Evolutionary conservation across 441 rosid species (phyloP).

Genomic region (Eutrema salsugineum): DNA sequence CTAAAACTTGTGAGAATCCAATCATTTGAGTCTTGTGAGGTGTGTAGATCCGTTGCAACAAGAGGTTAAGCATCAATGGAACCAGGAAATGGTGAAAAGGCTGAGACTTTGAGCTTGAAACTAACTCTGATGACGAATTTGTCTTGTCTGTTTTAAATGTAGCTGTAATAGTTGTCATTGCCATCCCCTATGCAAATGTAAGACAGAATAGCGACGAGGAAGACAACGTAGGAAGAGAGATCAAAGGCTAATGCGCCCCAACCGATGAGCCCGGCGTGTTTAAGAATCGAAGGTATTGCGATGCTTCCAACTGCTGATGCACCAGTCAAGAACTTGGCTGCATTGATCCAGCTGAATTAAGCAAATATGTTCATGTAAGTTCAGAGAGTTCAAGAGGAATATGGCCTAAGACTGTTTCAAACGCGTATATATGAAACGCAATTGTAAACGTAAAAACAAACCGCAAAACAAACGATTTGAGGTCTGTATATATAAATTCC

Average conservation of each 20-base stretch:
- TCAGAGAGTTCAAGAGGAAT: not conserved
- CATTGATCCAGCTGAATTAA: slow-evolving; percentile 69
- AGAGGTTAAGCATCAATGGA: slow-evolving; percentile 3
- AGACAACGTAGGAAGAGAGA: slow-evolving; percentile 68
- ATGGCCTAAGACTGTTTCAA: not conserved
- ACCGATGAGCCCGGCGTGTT: slow-evolving; percentile 86
- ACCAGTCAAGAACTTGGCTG: slow-evolving; percentile 91
- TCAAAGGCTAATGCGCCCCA: slow-evolving; percentile 94
- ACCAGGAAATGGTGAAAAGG: not conserved
- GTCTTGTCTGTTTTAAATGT: slow-evolving; percentile 35
- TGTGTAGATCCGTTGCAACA: not conserved
- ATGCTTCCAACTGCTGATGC: slow-evolving; percentile 91
- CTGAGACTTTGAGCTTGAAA: slow-evolving; percentile 12
- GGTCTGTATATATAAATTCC: not conserved
- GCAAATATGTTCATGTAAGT: not conserved
- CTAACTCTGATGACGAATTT: not conserved
- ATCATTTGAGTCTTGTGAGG: not conserved
- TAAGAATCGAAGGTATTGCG: slow-evolving; percentile 84
- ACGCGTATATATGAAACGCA: not conserved
- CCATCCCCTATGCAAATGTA: slow-evolving; percentile 48
- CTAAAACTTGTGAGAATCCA: not conserved
- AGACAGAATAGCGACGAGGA: slow-evolving; percentile 65
- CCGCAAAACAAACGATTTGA: not conserved
- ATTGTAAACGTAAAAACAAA: not conserved
- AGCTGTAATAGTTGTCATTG: slow-evolving; percentile 47